Evolutionary conservation across 208 protist species (phyloP).

Genomic region (Trypanosoma platydactyli): DNA sequence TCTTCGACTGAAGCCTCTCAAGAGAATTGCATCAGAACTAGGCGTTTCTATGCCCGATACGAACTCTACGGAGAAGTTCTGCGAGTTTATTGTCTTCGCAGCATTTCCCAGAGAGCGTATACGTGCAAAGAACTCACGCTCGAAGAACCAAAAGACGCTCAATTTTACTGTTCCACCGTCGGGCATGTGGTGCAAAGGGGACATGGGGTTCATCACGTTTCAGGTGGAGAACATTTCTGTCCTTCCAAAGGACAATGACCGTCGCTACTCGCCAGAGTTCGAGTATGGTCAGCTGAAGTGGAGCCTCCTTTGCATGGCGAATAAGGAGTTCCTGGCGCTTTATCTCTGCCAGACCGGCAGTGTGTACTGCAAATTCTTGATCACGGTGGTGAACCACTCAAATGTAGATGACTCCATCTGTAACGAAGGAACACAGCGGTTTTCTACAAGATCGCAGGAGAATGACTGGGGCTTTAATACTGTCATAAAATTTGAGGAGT

Average conservation of each 20-base stretch:
- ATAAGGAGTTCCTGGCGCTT: slow-evolving; percentile 85
- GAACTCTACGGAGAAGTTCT: slow-evolving; percentile 90
- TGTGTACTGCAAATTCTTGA: slow-evolving; percentile 91
- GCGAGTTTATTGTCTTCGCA: slow-evolving; percentile 84
- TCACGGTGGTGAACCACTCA: slow-evolving; percentile 84
- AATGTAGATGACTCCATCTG: slow-evolving; percentile 88
- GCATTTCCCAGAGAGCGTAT: slow-evolving; percentile 86
- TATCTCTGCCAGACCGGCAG: slow-evolving; percentile 91
- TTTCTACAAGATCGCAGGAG: slow-evolving; percentile 81
- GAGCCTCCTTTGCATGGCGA: slow-evolving; percentile 90
- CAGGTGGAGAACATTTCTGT: slow-evolving; percentile 88
- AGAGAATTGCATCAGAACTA: slow-evolving; percentile 85
- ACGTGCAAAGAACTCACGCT: slow-evolving; percentile 66
- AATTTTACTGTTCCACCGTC: slow-evolving; percentile 77
- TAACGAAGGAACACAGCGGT: slow-evolving; percentile 90
- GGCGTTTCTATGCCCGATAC: slow-evolving; percentile 67
- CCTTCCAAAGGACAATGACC: slow-evolving; percentile 81
- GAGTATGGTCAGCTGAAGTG: slow-evolving; percentile 84
- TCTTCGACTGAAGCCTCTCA: slow-evolving; percentile 85
- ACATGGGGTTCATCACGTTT: slow-evolving; percentile 92
- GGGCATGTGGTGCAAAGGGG: slow-evolving; percentile 72
- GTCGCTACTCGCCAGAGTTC: slow-evolving; percentile 91
- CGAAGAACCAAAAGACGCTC: slow-evolving; percentile 75
- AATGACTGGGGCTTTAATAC: slow-evolving; percentile 93
- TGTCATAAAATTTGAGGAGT: slow-evolving; percentile 82